Base-by-base conservation (phyloP, 1,284 basidiomycete species). In the Meripilus lineatus region DNA sequence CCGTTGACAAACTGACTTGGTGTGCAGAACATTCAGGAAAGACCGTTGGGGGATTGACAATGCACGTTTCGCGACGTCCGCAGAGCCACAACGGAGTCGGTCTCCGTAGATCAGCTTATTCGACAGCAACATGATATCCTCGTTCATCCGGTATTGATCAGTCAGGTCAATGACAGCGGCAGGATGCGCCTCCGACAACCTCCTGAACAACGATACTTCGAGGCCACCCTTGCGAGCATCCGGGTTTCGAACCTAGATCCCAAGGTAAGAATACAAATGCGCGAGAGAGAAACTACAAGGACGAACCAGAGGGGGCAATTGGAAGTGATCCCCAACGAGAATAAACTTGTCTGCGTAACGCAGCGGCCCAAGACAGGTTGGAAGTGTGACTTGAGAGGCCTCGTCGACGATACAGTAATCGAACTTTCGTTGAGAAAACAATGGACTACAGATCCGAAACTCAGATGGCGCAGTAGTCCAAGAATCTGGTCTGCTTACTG, bases 371-470 rank as follows among this genome's bases (percentile, higher is more conserved):
- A 99, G 70, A 58, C 93, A 97, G 0, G 93, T 94, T 0, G 96
- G 96, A 2, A 99, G 66, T 0, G 95, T 97, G 50, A 99, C 94
- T 63, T 99, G 96, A 0, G 94, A 97, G 0, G 95, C 96, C 62
- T 99, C 96, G 54, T 99, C 96, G 11, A 99, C 86, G 47, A 99
- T 97, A 66, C 95, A 99, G 58, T 94, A 95, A 63, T 99, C 94
- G 58, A 99, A 99, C 7, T 70, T 79, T 5, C 92, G 75, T 18
- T 87, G 77, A 32, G 79, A 76, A 64, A 99, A 98, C 4, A 97
- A 58, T 0, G 92, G 81, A 56, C 92, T 94, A 53, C 2, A 21
- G 25, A 33, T 21, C 17, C 24, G 10, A 30, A 30, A 32, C 11
- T 8, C 11, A 17, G 20, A 24, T 30, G 32, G 17, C 4, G 14